A percentile compares a stretch with the other conserved stretches of the same genome.
Conservation (phyloP, 2,329 filamentous ascomycete genomes). For the Clarireedia hainanense region DNA sequence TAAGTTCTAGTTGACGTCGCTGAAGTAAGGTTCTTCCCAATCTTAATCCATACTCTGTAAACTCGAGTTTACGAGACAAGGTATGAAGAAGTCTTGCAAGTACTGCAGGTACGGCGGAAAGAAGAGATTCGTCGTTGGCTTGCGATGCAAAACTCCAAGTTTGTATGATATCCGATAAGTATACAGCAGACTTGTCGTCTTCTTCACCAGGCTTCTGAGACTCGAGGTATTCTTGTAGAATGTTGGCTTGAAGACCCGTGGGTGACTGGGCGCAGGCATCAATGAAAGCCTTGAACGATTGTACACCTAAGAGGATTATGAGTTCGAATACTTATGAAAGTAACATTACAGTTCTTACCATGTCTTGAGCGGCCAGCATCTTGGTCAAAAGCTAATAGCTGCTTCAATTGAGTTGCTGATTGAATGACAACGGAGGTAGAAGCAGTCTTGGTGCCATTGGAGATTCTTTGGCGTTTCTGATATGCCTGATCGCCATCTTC, state of each 20-base stretch:
- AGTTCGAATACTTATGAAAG: neutral
- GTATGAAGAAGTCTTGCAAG: slow-evolving; percentile 75
- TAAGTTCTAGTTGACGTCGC: slow-evolving; percentile 69
- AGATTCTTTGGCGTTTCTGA: slow-evolving; percentile 29
- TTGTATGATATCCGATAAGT: slow-evolving; percentile 73
- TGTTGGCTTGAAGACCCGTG: slow-evolving; percentile 43
- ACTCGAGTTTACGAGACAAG: slow-evolving; percentile 64
- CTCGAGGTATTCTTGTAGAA: slow-evolving; percentile 64
- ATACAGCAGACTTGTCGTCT: slow-evolving; percentile 51
- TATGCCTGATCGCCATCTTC: slow-evolving; percentile 28
- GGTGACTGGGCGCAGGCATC: slow-evolving; percentile 53
- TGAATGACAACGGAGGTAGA: slow-evolving; percentile 44
- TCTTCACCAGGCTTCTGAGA: slow-evolving; percentile 41
- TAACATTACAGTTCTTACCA: slow-evolving; percentile 35
- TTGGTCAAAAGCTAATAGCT: slow-evolving; percentile 63
- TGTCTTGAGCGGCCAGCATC: slow-evolving; percentile 60
- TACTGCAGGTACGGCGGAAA: slow-evolving; percentile 73
- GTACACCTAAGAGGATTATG: slow-evolving; percentile 43
- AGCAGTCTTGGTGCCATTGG: slow-evolving; percentile 38
- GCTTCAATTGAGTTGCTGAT: slow-evolving; percentile 58
- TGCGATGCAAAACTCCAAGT: slow-evolving; percentile 80
- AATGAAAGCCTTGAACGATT: slow-evolving; percentile 63
- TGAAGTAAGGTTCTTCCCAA: slow-evolving; percentile 78
- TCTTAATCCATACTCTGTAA: slow-evolving; percentile 66
- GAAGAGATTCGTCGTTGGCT: slow-evolving; percentile 70